Evolutionary conservation across 768 basidiomycete genomes (phyloP), one percentile per base, ranked within the genome.

Genomic region (Phlebiopsis flavidoalba): DNA sequence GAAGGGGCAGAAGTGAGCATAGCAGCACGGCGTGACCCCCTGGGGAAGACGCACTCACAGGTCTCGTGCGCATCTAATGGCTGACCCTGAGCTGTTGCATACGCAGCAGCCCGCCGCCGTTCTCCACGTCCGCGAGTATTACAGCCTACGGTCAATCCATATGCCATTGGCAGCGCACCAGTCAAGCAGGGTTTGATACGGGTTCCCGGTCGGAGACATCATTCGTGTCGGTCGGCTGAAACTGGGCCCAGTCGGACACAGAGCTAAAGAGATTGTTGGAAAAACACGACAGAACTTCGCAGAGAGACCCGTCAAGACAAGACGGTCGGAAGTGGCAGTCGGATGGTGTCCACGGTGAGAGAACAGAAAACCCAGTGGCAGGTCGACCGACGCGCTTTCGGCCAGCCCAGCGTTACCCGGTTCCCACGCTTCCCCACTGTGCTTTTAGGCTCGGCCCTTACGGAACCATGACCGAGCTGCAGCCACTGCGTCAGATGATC

Each of bases 91-190:
- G 51, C 12, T 15, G 33, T 48, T 43, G 33, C 52, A 64, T 60
- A 22, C 53, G 40, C n/a, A 64, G 35, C 26, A 31, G 26, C 26
- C 26, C 26, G 12, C 56, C 63, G 26, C 55, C 56, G 8, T 55
- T 43, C 4, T 48, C 55, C 11, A 37, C 31, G 54, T 57, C 58
- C 31, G 35, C 37, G 19, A 64, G 46, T 5, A 64, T 17, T 1
- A 19, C 15, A 64, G 49, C 48, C 63, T 53, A 12, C 55, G 47
- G 56, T 64, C 63, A 31, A 64, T 64, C 46, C 46, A 60, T 36
- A 64, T 60, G 33, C 49, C 53, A 45, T 46, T 35, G 17, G 57
- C 51, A 15, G 36, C 22, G 47, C 63, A 64, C 63, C 63, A 64
- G 17, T 47, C 10, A n/a, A 64, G 60, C 26, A 64, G 60, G 22